These are phyloP conservation scores for Parmelia sp. DNA, from an alignment of 495 filamentous ascomycete genomes.

Conservation along the genomic window DNA sequence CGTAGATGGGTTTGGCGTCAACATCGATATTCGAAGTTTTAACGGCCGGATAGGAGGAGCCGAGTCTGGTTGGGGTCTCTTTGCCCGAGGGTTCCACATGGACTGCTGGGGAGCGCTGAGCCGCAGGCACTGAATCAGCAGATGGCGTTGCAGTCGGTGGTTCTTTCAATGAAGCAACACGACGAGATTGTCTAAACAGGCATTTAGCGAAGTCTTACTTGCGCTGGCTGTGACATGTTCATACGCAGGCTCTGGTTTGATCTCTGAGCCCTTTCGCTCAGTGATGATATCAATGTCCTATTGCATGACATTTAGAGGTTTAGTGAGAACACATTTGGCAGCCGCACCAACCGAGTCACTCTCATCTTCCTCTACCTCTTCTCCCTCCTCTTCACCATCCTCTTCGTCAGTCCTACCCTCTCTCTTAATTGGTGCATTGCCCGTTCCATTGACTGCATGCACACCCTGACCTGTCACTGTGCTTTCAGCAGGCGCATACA, in stretches of 20 bases:
- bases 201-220: constrained; percentile 8
- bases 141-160: constrained; percentile 46
- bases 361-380: constrained; percentile 59
- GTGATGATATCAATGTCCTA: constrained; percentile 95
- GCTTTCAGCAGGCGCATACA: constrained; percentile 46
- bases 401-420: constrained; percentile 19
- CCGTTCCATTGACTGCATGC: neutral
- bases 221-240: constrained; percentile 29
- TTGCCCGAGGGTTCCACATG: constrained; percentile 37
- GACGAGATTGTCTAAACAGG: constrained; percentile 14
- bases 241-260: constrained; percentile 57
- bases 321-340: constrained; percentile 12
- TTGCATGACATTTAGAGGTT: constrained; percentile 26
- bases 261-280: constrained; percentile 65
- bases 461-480: constrained; percentile 27
- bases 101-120: constrained; percentile 19
- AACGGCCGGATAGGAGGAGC: constrained; percentile 55
- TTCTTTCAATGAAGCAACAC: constrained; percentile 50
- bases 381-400: constrained; percentile 65
- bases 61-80: constrained; percentile 42
- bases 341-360: constrained; percentile 40
- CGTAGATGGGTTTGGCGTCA: constrained; percentile 72
- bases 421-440: neutral
- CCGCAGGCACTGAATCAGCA: constrained; percentile 9
- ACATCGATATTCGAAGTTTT: constrained; percentile 79